Conservation (phyloP, 2,329 filamentous ascomycete species). For the Conoideocrella luteorostrata region DNA sequence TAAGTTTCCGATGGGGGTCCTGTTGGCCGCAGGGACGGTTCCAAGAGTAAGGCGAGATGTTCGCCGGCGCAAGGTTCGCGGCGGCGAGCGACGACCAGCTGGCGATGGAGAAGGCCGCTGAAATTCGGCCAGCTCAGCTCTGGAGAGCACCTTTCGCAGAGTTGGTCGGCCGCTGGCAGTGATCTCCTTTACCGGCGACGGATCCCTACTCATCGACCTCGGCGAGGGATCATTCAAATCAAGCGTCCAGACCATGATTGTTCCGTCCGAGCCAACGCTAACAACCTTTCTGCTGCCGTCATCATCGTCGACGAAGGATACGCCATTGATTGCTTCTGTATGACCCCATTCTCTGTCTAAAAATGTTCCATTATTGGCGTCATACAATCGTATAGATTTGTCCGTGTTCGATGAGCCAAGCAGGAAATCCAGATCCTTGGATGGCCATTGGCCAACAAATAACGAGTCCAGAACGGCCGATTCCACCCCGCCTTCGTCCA, state of each 20-base stretch:
- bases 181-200: conserved; percentile 49
- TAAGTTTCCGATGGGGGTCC: conserved; percentile 33
- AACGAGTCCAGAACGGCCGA: conserved; percentile 78
- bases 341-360: conserved; percentile 91
- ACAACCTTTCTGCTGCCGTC: conserved; percentile 54
- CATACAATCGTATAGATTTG: conserved; percentile 89
- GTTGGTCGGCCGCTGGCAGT: conserved; percentile 61
- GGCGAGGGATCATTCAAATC: conserved; percentile 41
- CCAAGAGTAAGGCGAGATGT: conserved; percentile 46
- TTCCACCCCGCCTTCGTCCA: conserved; percentile 73
- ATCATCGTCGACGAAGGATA: conserved; percentile 60
- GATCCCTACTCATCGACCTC: conserved; percentile 40
- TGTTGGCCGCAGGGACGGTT: conserved; percentile 23
- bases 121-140: conserved; percentile 79
- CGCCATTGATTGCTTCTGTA: conserved; percentile 85
- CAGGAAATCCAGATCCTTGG: conserved; percentile 57
- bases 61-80: conserved; percentile 46
- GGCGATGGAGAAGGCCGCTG: conserved; percentile 41
- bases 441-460: conserved; percentile 52
- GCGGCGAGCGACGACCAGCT: conserved; percentile 47
- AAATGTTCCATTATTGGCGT: conserved; percentile 67
- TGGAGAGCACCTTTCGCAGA: conserved; percentile 77
- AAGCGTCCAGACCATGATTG: conserved; percentile 72
- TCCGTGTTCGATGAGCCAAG: conserved; percentile 90
- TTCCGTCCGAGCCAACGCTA: conserved; percentile 72